Evolutionary conservation across 169 alveolate species (phyloP), one percentile per base, ranked within the genome.

Genomic region (Plasmodium coatneyi): DNA sequence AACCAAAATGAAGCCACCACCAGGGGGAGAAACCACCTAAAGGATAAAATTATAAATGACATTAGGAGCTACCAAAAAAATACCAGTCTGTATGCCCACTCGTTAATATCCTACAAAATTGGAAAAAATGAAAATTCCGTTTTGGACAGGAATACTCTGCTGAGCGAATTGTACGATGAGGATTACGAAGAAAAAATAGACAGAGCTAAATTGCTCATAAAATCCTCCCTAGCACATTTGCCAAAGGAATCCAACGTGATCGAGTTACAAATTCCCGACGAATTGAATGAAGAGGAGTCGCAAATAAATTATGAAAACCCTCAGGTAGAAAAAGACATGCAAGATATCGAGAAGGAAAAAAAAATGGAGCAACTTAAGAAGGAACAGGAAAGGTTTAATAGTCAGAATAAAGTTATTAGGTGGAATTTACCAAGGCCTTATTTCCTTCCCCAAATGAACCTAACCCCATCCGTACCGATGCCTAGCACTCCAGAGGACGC

Each of bases 121-220:
- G 39, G 60, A 1, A 76, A 30, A 74, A 86, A 72, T 72, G 86
- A 86, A 7, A 74, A 86, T 7, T 86, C 93, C 25, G 7, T 86
- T n/a, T 76, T 74, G 16, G 80, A 43, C 36, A 52, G 41, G 22
- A 41, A 78, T n/a, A 54, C 93, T 19, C 66, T 86, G 41, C 70
- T 43, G 10, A 86, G 80, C 49, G 93, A 86, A 22, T 52, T 39
- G 56, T 46, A 74, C 80, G 93, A 86, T 86, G 93, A 86, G 28
- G 80, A 86, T 76, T 86, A 86, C 60, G 93, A 86, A 78, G 97
- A 96, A 30, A 92, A 96, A 49, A 86, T 96, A 66, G 97, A 96
- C 72, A 93, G 96, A 96, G 97, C 97, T 9, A 96, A 94, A 71
- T 54, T 96, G 49, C 96, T 92, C 82, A 96, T 96, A 25, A 95